phyloP scores from a whole-genome alignment of 2,329 filamentous ascomycete genomes.

The Sarocladiaceae sp. region DNA sequence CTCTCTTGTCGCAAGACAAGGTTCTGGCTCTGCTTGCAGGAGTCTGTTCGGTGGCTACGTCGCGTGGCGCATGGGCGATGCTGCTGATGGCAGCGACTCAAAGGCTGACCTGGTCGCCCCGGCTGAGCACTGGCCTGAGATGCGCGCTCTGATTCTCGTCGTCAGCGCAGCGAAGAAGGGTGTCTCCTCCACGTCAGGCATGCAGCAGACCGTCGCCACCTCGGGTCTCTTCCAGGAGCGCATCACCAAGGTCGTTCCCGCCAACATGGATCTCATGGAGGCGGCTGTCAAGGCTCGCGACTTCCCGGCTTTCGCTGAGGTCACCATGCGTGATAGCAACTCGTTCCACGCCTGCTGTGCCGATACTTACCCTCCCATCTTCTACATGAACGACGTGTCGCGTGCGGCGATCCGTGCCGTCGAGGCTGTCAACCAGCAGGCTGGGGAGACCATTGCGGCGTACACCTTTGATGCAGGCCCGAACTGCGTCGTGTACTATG shows the following conservation, averaged over 20 bases:
- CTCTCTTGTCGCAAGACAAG: slow-evolving; percentile 83
- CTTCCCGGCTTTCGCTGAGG: slow-evolving; percentile 78
- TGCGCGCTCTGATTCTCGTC: slow-evolving; percentile 88
- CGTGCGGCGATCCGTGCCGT: slow-evolving; percentile 81
- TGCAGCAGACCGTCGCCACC: slow-evolving; percentile 94
- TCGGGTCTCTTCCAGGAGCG: slow-evolving; percentile 80
- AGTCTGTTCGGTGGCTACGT: slow-evolving; percentile 94
- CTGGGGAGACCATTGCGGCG: slow-evolving; percentile 74
- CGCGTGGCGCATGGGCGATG: slow-evolving; percentile 78
- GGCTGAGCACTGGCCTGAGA: slow-evolving; percentile 87
- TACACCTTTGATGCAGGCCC: slow-evolving; percentile 98
- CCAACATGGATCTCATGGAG: slow-evolving; percentile 79
- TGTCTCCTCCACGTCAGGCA: slow-evolving; percentile 84
- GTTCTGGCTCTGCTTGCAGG: slow-evolving; percentile 89
- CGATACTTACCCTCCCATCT: slow-evolving; percentile 95
- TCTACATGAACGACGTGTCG: slow-evolving; percentile 95
- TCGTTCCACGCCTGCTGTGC: slow-evolving; percentile 92
- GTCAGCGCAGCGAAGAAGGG: slow-evolving; percentile 93
- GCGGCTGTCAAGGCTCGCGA: slow-evolving; percentile 70
- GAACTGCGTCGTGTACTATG: slow-evolving; percentile 94
- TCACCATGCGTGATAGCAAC: slow-evolving; percentile 97
- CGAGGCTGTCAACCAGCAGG: slow-evolving; percentile 77
- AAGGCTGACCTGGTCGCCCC: slow-evolving; percentile 83
- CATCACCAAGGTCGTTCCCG: slow-evolving; percentile 69
- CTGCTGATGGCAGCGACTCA: slow-evolving; percentile 77